A percentile compares a stretch with the other conserved stretches of the same genome.
Evolutionary conservation across 768 basidiomycete genomes (phyloP).

Genomic region (Neoboletus brunneissimus): DNA sequence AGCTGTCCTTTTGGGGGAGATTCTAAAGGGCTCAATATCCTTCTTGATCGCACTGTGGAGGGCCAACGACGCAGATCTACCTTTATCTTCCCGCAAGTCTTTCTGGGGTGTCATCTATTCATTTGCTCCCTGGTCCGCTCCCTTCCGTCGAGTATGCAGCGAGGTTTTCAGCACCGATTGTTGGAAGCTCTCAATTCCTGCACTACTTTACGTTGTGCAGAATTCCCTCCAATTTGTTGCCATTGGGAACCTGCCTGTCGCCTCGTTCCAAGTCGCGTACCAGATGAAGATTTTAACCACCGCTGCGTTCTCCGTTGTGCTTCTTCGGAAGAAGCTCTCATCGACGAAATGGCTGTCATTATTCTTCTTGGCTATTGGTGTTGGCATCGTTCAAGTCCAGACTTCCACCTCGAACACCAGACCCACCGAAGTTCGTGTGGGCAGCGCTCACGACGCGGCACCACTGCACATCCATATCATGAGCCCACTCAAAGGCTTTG

Average conservation of each 20-base stretch:
- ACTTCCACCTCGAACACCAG: constrained; percentile 40
- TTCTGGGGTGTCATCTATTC: constrained; percentile 35
- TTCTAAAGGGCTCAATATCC: constrained; percentile 92
- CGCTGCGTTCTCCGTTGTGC: constrained; percentile 83
- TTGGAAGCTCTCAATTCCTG: constrained; percentile 98
- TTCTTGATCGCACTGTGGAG: constrained; percentile 75
- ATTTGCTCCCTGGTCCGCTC: constrained; percentile 45
- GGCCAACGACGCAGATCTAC: constrained; percentile 43
- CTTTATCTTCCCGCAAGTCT: constrained; percentile 42
- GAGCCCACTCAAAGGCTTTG: constrained; percentile 79
- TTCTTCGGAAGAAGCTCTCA: constrained; percentile 73
- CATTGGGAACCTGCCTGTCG: constrained; percentile 90
- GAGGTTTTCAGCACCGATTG: constrained; percentile 90
- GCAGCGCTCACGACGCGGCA: constrained; percentile 66
- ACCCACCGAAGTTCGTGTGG: constrained; percentile 44
- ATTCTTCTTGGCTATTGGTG: constrained; percentile 85
- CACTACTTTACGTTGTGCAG: constrained; percentile 92
- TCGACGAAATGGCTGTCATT: constrained; percentile 83
- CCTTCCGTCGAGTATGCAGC: constrained; percentile 54
- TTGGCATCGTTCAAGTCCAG: constrained; percentile 94
- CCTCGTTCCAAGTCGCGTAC: constrained; percentile 96
- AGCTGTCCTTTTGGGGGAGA: constrained; percentile 91
- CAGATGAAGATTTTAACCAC: constrained; percentile 99
- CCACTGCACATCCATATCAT: constrained; percentile 65
- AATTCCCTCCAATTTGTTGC: constrained; percentile 98